Conservation (phyloP, 352 stramenopile species). For the Phytophthora macrochlamydospora region DNA sequence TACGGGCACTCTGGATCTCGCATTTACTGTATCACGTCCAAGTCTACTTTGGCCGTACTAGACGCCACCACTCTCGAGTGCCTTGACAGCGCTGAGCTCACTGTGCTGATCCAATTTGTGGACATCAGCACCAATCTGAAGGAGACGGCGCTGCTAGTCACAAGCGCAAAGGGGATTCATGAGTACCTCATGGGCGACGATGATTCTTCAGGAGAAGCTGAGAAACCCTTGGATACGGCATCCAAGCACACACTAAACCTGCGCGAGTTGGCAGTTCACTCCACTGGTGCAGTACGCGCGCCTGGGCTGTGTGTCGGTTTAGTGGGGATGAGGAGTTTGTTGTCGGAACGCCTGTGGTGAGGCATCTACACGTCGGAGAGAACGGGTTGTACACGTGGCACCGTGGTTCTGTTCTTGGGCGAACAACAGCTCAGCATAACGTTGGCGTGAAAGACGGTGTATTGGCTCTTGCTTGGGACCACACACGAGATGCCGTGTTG, state of each 20-base stretch:
- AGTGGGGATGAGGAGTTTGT: constrained; percentile 70
- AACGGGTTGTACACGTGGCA: constrained; percentile 85
- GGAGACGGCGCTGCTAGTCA: constrained; percentile 60
- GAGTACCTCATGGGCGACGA: constrained; percentile 44
- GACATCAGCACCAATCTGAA: constrained; percentile 62
- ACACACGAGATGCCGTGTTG: constrained; percentile 53
- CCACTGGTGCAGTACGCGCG: constrained; percentile 69
- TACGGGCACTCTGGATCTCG: constrained; percentile 56
- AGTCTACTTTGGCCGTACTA: constrained; percentile 66
- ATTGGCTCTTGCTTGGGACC: constrained; percentile 65
- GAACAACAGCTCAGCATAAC: constrained; percentile 68
- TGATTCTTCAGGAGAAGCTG: background rate
- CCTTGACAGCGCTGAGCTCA: constrained; percentile 51
- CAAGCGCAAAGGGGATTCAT: constrained; percentile 80
- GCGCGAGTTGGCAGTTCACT: constrained; percentile 56
- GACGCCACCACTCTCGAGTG: constrained; percentile 53
- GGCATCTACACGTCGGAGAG: constrained; percentile 79
- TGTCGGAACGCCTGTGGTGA: constrained; percentile 76
- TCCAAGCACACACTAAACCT: constrained; percentile 28
- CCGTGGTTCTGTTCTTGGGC: constrained; percentile 34
- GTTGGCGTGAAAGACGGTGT: constrained; percentile 78
- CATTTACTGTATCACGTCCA: constrained; percentile 77
- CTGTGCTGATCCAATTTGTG: constrained; percentile 69
- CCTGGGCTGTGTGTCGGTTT: constrained; percentile 80
- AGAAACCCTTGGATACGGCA: constrained; percentile 7